phyloP scores from a whole-genome alignment of 805 yeast genomes.

The Ogataea degrootiae region DNA sequence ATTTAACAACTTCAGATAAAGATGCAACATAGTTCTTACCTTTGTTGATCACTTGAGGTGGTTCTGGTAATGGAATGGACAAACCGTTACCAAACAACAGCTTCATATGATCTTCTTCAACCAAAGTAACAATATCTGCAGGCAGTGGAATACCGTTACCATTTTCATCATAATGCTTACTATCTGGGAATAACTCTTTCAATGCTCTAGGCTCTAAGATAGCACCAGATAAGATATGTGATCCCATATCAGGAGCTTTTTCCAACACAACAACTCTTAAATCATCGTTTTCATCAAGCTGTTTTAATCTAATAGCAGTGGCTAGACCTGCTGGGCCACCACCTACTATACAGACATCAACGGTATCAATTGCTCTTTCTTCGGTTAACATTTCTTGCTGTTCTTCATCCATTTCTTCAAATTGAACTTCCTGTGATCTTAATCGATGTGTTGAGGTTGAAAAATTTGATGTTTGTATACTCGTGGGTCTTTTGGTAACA shows the following conservation, averaged over 20 bases:
- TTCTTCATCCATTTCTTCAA: slow-evolving; percentile 34
- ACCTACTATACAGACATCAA: slow-evolving; percentile 94
- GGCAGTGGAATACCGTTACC: slow-evolving; percentile 73
- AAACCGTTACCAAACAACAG: slow-evolving; percentile 51
- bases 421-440: slow-evolving; percentile 20
- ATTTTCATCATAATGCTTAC: slow-evolving; percentile 45
- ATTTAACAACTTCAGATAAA: slow-evolving; percentile 71
- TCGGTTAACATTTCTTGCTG: slow-evolving; percentile 44
- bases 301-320: slow-evolving; percentile 86
- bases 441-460: too few relatives aligned
- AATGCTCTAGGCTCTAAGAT: slow-evolving; percentile 88
- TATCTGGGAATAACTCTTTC: slow-evolving; percentile 74
- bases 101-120: slow-evolving; percentile 69
- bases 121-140: slow-evolving; percentile 67
- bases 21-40: slow-evolving; percentile 84
- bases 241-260: slow-evolving; percentile 89
- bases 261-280: slow-evolving; percentile 85
- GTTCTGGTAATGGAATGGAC: slow-evolving; percentile 79
- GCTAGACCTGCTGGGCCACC: slow-evolving; percentile 98
- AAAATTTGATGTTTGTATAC: too few relatives aligned
- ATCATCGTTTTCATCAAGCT: slow-evolving; percentile 61
- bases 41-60: slow-evolving; percentile 81
- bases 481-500: too few relatives aligned
- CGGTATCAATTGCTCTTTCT: slow-evolving; percentile 77
- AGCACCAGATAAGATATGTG: slow-evolving; percentile 91